A percentile compares a stretch with the other conserved stretches of the same genome.
Evolutionary conservation across 208 protist genomes (phyloP).

Genomic region (Leishmania braziliensis): DNA sequence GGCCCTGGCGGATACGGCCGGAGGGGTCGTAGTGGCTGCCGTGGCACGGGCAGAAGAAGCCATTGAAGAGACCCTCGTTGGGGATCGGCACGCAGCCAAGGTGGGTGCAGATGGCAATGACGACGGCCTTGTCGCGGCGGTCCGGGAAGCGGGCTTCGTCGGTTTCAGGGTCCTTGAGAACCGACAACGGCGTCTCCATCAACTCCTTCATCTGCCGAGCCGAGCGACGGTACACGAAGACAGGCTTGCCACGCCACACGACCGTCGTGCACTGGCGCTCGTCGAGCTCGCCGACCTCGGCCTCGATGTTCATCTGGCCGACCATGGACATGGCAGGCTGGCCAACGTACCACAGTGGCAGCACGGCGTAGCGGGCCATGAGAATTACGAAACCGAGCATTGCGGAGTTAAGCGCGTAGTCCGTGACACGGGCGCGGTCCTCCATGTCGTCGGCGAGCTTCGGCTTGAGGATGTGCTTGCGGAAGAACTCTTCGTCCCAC

Average conservation of each 20-base stretch:
- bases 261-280: constrained; percentile 93
- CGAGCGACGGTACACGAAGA: constrained; percentile 98
- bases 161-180: constrained; percentile 95
- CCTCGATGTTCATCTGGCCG: constrained; percentile 97
- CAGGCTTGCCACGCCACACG: constrained; percentile 98
- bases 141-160: constrained; percentile 93
- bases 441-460: constrained; percentile 81
- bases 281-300: constrained; percentile 94
- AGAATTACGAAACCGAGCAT: constrained; percentile 85
- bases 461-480: constrained; percentile 92
- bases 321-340: constrained; percentile 93
- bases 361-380: constrained; percentile 80
- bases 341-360: constrained; percentile 87
- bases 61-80: constrained; percentile 96
- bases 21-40: constrained; percentile 98
- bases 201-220: constrained; percentile 94
- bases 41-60: constrained; percentile 99
- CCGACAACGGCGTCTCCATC: constrained; percentile 66
- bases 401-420: constrained; percentile 88
- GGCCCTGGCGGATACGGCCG: constrained; percentile 97
- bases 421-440: constrained; percentile 83
- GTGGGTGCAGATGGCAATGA: constrained; percentile 99
- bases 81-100: constrained; percentile 98
- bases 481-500: constrained; percentile 93
- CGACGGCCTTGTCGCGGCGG: constrained; percentile 93